Percentiles rank a stretch among this genome's conserved stretches.
These are phyloP conservation scores for Eucalyptus sideroxylon DNA, from an alignment of 345 rosid species.

Conservation along the genomic window DNA sequence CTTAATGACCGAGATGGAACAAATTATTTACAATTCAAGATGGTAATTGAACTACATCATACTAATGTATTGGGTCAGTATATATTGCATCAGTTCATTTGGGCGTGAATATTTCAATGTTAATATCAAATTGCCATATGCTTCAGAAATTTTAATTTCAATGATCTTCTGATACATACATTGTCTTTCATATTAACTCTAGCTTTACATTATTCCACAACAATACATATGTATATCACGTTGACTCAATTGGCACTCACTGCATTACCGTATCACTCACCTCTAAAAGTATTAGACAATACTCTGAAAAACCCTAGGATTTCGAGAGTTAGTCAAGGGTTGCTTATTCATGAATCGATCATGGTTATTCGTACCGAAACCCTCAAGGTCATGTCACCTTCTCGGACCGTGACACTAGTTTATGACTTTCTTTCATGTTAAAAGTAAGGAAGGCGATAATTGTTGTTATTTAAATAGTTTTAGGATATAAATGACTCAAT, in stretches of 20 bases:
- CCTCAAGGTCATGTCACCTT: no score
- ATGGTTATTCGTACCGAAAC: no score
- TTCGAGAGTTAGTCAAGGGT: fast-evolving
- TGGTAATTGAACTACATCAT: neutral
- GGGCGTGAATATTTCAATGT: no score
- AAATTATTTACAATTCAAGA: neutral
- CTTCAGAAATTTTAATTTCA: no score
- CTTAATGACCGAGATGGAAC: neutral
- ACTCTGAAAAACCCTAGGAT: no score
- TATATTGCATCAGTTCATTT: fast-evolving
- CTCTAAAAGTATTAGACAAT: no score
- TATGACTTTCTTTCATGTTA: neutral
- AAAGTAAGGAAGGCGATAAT: neutral
- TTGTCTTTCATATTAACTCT: neutral
- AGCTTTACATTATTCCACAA: neutral
- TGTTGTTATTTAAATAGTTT: no score
- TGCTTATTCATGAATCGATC: no score
- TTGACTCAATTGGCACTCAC: fast-evolving
- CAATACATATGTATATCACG: no score
- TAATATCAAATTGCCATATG: no score
- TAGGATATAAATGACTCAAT: neutral
- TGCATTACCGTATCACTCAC: no score
- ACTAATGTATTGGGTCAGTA: no score
- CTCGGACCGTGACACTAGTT: neutral
- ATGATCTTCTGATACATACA: neutral